Evolutionary conservation across 331 rosid species (phyloP).

Genomic region (Erythrophleum ivorense): DNA sequence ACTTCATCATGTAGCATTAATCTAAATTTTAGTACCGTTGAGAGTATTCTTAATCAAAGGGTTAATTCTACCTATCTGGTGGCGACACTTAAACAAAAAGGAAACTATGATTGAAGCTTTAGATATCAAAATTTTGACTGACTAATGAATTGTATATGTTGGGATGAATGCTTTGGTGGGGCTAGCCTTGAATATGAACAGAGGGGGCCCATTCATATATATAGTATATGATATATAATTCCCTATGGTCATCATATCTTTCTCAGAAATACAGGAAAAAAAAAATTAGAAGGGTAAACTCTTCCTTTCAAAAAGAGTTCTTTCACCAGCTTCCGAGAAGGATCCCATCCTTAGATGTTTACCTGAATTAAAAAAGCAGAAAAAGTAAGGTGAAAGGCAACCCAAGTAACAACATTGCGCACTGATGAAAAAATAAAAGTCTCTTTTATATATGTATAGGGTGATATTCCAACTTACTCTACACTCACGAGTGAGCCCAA

Average conservation of each 20-base stretch:
- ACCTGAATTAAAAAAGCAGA: constrained; percentile 21
- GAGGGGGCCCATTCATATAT: constrained; percentile 24
- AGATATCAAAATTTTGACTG: constrained; percentile 45
- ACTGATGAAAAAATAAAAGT: constrained; percentile 27
- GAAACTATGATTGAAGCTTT: constrained; percentile 35
- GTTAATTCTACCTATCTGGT: too few relatives aligned
- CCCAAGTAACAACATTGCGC: constrained; percentile 14
- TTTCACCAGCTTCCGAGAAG: constrained; percentile 48
- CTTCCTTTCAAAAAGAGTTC: constrained; percentile 42
- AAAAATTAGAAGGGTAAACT: constrained; percentile 40
- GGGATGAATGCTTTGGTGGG: constrained; percentile 50
- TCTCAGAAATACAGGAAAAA: constrained; percentile 38
- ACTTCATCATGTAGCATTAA: not conserved
- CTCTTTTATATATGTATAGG: not conserved
- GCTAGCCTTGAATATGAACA: constrained; percentile 16
- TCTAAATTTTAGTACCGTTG: not conserved
- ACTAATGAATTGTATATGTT: constrained; percentile 36
- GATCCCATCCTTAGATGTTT: constrained; percentile 37
- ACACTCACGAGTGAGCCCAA: not conserved
- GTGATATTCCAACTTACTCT: not conserved
- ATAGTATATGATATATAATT: constrained; percentile 6
- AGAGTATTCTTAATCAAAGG: not conserved
- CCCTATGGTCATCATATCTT: constrained; percentile 43
- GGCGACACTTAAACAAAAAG: constrained; percentile 16
- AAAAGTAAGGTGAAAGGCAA: constrained; percentile 38